These are phyloP conservation scores for Acanthamoeba triangularis DNA, from an alignment of 208 protist species.

Conservation along the genomic window DNA sequence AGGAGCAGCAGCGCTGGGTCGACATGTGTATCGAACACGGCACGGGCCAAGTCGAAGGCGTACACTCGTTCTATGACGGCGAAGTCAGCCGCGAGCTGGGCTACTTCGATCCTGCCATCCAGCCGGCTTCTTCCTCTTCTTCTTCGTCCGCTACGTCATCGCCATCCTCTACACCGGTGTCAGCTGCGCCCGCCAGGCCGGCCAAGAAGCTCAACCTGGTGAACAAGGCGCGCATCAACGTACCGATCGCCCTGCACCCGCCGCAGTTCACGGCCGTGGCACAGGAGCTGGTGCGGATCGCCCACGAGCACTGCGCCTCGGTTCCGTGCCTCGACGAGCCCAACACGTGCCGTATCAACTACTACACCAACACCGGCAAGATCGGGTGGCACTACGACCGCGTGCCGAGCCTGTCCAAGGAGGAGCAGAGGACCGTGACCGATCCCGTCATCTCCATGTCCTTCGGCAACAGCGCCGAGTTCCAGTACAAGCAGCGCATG, in stretches of 20 bases:
- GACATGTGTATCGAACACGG: constrained; percentile 69
- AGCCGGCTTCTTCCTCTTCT: background rate
- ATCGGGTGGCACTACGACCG: constrained; percentile 63
- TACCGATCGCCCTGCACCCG: constrained; percentile 34
- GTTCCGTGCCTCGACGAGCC: constrained; percentile 51
- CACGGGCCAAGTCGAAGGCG: constrained; percentile 3
- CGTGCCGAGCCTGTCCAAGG: background rate
- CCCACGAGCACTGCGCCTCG: constrained; percentile 4
- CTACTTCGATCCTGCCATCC: background rate
- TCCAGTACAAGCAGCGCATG: background rate
- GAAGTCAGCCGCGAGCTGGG: background rate
- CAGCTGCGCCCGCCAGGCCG: background rate
- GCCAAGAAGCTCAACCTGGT: constrained; percentile 56
- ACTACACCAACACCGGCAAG: constrained; percentile 55
- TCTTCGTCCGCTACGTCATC: background rate
- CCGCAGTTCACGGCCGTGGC: constrained; percentile 20
- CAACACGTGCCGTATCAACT: constrained; percentile 70
- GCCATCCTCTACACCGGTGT: background rate
- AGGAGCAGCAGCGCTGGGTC: constrained; percentile 44
- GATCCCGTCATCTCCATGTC: constrained; percentile 67
- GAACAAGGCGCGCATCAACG: constrained; percentile 70
- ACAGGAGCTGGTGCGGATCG: constrained; percentile 30
- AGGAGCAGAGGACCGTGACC: constrained; percentile 40
- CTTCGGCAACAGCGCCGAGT: constrained; percentile 66
- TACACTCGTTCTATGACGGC: constrained; percentile 59